Base-by-base conservation (phyloP, 768 basidiomycete species). In the Kwoniella europaea region DNA sequence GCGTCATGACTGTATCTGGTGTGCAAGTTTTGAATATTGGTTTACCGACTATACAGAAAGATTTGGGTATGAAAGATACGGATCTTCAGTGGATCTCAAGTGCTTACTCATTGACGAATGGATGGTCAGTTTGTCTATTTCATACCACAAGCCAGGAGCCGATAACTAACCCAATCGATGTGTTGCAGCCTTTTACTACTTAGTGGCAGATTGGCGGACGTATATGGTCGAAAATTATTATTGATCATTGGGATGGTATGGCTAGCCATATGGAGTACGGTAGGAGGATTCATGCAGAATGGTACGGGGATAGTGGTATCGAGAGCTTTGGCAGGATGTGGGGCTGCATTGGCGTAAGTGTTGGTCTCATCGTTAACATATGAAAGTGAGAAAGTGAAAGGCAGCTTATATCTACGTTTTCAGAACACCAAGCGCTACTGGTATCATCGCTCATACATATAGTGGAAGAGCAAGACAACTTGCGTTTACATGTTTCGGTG, bases 401-500 rank as follows among this genome's bases (percentile, higher is more conserved):
- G 7, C 35, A 9, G 35, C 35, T 35, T 35, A 35, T 35, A 6
- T 35, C 15, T 29, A 46, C 66, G 4, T 15, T 42, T 6, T 0
- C 46, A 80, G 79, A 43, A 74, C 76, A 10, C 82, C 82, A 12
- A 74, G 76, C 20, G 82, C 80, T 4, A 76, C 94, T 1, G 93
- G 94, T 0, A 94, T 92, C 68, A 86, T 96, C 44, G 93, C 94
- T 0, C 87, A 90, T 59, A 85, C 89, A 0, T 96, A 95, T 81
- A 90, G 91, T 3, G 90, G 90, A 0, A 85, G 85, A 12, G 86
- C 89, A 0, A 88, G 94, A 9, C 89, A 91, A 1, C 82, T 89
- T 0, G 94, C 93, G 0, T 96, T 95, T 71, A 88, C 94, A 0
- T 89, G 90, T 0, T 95, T 94, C 74, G 87, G 91, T 0, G 92